Base-by-base conservation (phyloP, 208 protist species). In the Leishmania lainsoni region DNA sequence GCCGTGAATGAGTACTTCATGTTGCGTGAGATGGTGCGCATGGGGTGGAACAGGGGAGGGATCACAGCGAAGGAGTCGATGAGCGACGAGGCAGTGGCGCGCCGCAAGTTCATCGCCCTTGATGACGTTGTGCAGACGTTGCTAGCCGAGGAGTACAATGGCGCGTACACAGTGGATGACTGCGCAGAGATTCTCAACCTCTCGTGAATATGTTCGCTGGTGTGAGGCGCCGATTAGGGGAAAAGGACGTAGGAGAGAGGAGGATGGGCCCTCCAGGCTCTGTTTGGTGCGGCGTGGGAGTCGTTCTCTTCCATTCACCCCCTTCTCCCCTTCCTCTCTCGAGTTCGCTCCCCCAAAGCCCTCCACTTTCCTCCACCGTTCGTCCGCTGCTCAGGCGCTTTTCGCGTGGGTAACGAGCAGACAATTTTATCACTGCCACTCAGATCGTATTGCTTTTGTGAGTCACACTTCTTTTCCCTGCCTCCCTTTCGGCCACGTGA, bases 1-100 rank as follows among this genome's bases (percentile, higher is more conserved):
- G 84, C 84, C 17, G 76, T 94, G 52, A 76, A 85, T 29, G 86
- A 89, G 74, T 91, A 88, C 66, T 91, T 90, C 17, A 26, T 88
- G 74, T 51, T 88, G 58, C 63, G 69, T 22, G 81, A 83, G 45
- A 17, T 77, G 10, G 49, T 86, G 69, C 29, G n/a, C 69, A 8
- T 66, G 32, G 76, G 70, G 3, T 85, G 51, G 71, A n/a, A 26
- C 71, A n/a, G 17, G 5, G 9, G 17, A 10, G 71, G 17, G 10
- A 56, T 1, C 29, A 26, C 49, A 22, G 58, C 45, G 10, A 49
- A 6, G 29, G 77, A 61, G 14, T 68, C 71, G n/a, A 51, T 26
- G 0, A 9, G 1, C 8, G 58, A 66, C 42, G 73, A 22, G 29
- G 78, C 56, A 2, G 77, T 75, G 6, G 72, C 78, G 73, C 65